Evolutionary conservation across 1,139 yeast species (phyloP), one percentile per base, ranked within the genome.

Genomic region (Pichia sp.): DNA sequence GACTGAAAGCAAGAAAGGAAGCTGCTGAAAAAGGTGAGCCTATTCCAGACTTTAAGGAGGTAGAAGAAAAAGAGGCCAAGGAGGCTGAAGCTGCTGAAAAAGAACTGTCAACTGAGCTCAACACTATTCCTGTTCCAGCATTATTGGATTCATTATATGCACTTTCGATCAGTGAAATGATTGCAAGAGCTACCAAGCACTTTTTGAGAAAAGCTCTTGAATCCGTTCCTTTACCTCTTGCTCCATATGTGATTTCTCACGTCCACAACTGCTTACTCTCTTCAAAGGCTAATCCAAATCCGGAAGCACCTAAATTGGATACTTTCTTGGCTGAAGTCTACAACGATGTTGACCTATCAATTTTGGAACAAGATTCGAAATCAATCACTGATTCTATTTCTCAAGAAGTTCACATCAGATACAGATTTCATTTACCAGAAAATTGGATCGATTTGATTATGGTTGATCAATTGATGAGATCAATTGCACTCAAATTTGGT

Each of bases 181-280:
- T 90, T 63, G 78, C 93, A 17, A 85, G 99, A 73, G 80, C 91
- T 27, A 72, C 81, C 49, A 93, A 93, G 73, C 96, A 90, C 67
- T 71, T 85, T 53, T 72, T 92, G 64, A 83, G 91, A 68, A 67
- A 69, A 6, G 69, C 72, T 42, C 70, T 85, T 41, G 65, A 65
- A 5, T 56, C 64, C 1, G 67, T 85, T 27, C 90, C 95, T n/a
- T 59, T 77, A 12, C 71, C 77, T 47, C 73, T 86, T 59, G 75
- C 79, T 57, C 78, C 91, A 4, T 68, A 78, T 49, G 79, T 85
- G 48, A 80, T 88, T 54, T 75, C 86, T 12, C 95, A 85, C 63
- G 78, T 85, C 68, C 86, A 87, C 72, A 90, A 90, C 71, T 79
- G 85, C 63, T 74, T 91, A 60, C 75, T 90, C 53, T 92, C 86